phyloP scores from a whole-genome alignment of 2,329 filamentous ascomycete genomes.

The Monosporascus sp. region DNA sequence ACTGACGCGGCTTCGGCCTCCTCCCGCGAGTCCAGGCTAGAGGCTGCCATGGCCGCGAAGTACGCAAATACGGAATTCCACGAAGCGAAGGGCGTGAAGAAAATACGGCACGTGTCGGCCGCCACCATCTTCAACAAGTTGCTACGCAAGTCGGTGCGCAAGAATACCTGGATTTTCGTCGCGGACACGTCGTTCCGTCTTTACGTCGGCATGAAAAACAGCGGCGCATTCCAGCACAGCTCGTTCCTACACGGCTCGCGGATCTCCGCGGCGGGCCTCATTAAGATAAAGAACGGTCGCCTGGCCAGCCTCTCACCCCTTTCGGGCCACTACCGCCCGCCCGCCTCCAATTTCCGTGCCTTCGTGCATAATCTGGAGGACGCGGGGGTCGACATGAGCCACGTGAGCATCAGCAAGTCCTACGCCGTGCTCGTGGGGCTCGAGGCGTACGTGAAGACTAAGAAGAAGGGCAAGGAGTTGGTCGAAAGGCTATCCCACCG shows the following conservation, averaged over 20 bases:
- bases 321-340: constrained; percentile 80
- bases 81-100: constrained; percentile 50
- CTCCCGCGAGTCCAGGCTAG: constrained; percentile 42
- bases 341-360: constrained; percentile 74
- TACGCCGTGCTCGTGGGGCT: constrained; percentile 80
- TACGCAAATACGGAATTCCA: constrained; percentile 63
- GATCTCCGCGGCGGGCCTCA: constrained; percentile 76
- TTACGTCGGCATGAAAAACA: constrained; percentile 86
- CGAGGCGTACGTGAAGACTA: constrained; percentile 71
- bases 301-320: constrained; percentile 67
- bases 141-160: constrained; percentile 71
- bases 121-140: constrained; percentile 74
- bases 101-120: constrained; percentile 60
- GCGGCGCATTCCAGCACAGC: constrained; percentile 84
- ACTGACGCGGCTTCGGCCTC: constrained; percentile 25
- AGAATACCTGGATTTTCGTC: constrained; percentile 92
- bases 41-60: constrained; percentile 57
- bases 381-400: constrained; percentile 72
- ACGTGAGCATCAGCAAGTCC: constrained; percentile 72
- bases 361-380: constrained; percentile 72
- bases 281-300: constrained; percentile 78
- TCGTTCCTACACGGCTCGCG: constrained; percentile 81
- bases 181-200: constrained; percentile 79
- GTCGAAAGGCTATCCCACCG: constrained; percentile 45
- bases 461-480: constrained; percentile 56